These are phyloP conservation scores for Elymus sibiricus DNA, from an alignment of 176 grass and related monocot species.

Conservation along the genomic window DNA sequence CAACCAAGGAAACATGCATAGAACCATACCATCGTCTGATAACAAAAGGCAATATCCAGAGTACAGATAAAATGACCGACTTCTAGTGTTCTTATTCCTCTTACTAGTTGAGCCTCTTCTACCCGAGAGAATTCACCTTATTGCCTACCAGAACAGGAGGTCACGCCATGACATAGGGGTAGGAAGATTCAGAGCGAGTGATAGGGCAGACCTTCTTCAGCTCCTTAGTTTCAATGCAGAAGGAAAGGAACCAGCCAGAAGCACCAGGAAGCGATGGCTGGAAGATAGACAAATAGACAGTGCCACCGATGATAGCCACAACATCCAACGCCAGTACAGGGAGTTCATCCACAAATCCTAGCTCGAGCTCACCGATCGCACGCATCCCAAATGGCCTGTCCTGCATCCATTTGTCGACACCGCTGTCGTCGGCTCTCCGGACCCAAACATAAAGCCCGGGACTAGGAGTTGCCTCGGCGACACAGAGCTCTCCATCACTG, in stretches of 20 bases:
- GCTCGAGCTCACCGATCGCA: neutral
- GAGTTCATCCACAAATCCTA: neutral
- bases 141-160: neutral
- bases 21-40: neutral
- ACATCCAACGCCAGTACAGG: neutral
- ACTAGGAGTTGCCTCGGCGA: neutral
- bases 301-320: neutral
- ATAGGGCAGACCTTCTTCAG: neutral
- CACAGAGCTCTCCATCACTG: neutral
- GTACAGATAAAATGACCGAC: neutral
- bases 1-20: neutral
- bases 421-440: neutral
- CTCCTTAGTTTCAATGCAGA: neutral
- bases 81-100: no score
- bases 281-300: neutral
- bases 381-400: neutral
- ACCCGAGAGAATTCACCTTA: neutral
- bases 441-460: neutral
- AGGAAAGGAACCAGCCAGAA: neutral
- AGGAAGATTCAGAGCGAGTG: neutral
- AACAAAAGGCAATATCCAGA: neutral
- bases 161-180: constrained; percentile 2
- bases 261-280: neutral
- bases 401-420: neutral
- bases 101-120: no score